Evolutionary conservation across 805 yeast species (phyloP), one percentile per base, ranked within the genome.

Genomic region (Grigorovia yakushimaensis): DNA sequence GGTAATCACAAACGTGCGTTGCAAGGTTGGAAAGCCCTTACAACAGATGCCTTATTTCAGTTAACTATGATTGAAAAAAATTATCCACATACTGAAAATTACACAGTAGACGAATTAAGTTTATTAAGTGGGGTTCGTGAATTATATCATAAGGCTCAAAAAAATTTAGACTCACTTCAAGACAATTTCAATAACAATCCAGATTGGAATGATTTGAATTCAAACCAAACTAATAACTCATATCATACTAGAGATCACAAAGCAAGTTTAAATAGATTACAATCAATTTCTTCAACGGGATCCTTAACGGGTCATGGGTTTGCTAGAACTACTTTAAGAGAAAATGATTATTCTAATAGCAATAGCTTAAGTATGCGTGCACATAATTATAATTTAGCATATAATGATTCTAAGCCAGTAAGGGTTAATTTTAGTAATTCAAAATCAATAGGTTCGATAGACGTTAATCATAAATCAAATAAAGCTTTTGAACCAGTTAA

Each of bases 11-110:
- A 71, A 44, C 77, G 74, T 17, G 84, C 88, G 2, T 64, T 82
- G 19, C 77, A 74, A 49, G 89, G 89, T 2, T 83, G 91, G 89
- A 82, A 79, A 53, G 69, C 79, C 2, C 64, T 84, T n/a, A 86
- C 81, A 51, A 78, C 84, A 1, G 73, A 76, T 43, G 70, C 81
- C 2, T 69, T 78, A 43, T 76, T 69, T 58, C 77, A 77, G 54
- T 64, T 82, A 40, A 85, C 81, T 19, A 50, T 61, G 46, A 54
- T 83, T 54, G 73, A 82, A 57, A 66, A 75, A 46, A 61, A 62
- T 50, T 61, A 59, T 57, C 58, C 59, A 27, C 50, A 64, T 54
- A 50, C 56, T 46, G 47, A 51, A 49, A 52, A 50, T 45, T 76
- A 55, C 47, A 56, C 74, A 0, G 70, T 68, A 3, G 81, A 77